Base-by-base conservation (phyloP, 1,139 yeast genomes). In the Geotrichum cucujoidarum region DNA sequence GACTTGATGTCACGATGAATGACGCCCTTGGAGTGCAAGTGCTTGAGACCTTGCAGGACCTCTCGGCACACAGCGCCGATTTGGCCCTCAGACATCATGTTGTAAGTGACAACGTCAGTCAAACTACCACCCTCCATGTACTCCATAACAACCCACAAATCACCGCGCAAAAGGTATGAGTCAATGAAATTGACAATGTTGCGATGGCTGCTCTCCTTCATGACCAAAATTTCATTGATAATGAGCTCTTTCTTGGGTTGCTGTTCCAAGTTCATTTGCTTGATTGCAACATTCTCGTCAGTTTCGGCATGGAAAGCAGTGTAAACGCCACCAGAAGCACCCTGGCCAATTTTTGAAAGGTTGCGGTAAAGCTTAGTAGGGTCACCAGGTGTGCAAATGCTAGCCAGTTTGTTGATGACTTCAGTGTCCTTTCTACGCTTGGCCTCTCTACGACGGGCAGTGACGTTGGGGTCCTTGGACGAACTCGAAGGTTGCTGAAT, bases 61-160 rank as follows among this genome's bases (percentile, higher is more conserved):
- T 92, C 97, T 51, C 95, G 76, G 60, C 95, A 87, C 20, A 94
- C 97, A 1, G 96, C 94, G 41, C 95, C 97, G 62, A 92, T 92
- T 68, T 92, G 98, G 14, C 89, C 90, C 63, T 92, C 98, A 2
- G 95, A 82, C 94, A 92, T 86, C 54, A 89, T 89, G 69, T 89
- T 84, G 65, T 89, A 94, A 0, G 96, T 88, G 6, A 92, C 96
- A 47, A 92, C 95, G 66, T 92, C 97, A 0, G 98, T 92, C 56
- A 92, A 72, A 1, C 95, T 83, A 2, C 98, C 98, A 53, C 97
- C 98, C 66, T 90, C 96, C 97, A 92, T 90, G 64, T 86, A 90
- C 68, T 90, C 97, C 98, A 90, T 92, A 18, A 90, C 80, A 14
- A 92, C 97, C 97, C 97, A 92, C 52, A 92, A 73, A 58, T 88